These are phyloP conservation scores for Corylus americana DNA, from an alignment of 306 rosid genomes.

Conservation along the genomic window DNA sequence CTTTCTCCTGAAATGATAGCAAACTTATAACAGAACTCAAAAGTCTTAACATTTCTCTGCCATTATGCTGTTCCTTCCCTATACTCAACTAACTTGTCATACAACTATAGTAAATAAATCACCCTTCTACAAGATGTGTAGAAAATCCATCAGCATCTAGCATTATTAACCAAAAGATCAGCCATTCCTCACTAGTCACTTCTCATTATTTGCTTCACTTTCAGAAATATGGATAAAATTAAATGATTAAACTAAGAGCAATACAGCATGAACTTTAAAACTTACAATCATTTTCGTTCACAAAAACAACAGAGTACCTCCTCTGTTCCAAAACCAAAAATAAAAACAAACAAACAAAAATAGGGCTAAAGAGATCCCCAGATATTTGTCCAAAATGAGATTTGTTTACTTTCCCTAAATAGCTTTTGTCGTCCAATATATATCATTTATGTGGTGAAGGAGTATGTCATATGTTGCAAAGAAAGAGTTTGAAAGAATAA, in stretches of 20 bases:
- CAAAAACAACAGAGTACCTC: not conserved
- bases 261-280: not conserved
- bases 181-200: slow-evolving; percentile 5
- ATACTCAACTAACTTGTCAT: not conserved
- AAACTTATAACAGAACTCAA: slow-evolving; percentile 2
- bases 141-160: slow-evolving; percentile 16
- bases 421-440: not conserved
- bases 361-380: not conserved
- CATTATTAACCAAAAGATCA: not conserved
- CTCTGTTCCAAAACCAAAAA: too few species aligned
- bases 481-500: not conserved
- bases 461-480: not conserved
- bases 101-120: not conserved
- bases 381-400: not conserved
- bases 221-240: not conserved
- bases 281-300: not conserved
- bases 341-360: too few species aligned
- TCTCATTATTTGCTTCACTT: not conserved
- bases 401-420: not conserved
- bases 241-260: not conserved
- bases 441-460: not conserved
- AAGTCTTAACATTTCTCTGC: not conserved
- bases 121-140: slow-evolving; percentile 6
- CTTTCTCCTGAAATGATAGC: slow-evolving; percentile 58
- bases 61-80: not conserved